A percentile compares a stretch with the other conserved stretches of the same genome.
Conservation (phyloP, 768 basidiomycete genomes). For the Panellus pusillus region DNA sequence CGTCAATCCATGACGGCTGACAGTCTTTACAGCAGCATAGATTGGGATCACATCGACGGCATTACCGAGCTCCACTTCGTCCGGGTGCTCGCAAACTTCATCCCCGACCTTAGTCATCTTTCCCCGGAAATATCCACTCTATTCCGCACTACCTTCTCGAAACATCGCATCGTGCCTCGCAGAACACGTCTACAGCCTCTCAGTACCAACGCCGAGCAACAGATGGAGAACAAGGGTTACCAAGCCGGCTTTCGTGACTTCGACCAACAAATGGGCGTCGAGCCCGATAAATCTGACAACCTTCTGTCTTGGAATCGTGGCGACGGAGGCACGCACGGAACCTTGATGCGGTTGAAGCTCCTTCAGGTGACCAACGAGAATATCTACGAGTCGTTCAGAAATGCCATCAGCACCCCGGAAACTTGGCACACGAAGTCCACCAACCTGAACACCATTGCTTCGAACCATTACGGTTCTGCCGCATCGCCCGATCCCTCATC, state of each 20-base stretch:
- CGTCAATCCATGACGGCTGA: background rate
- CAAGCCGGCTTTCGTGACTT: background rate
- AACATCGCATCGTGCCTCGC: background rate
- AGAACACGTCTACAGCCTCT: background rate
- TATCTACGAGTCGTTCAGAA: conserved; percentile 16
- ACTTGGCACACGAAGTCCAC: conserved; percentile 23
- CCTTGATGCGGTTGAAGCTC: background rate
- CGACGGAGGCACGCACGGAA: background rate
- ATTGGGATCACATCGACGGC: background rate
- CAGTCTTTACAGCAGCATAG: background rate
- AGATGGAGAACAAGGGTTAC: background rate
- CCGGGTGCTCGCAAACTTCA: background rate
- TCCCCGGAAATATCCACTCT: background rate
- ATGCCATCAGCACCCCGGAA: conserved; percentile 19
- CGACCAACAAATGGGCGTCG: background rate
- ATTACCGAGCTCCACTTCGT: background rate
- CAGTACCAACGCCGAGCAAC: background rate
- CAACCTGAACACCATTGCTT: conserved; percentile 19
- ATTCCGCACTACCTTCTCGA: background rate
- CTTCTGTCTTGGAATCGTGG: too few species aligned
- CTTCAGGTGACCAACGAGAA: too few species aligned
- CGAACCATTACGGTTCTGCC: too few species aligned
- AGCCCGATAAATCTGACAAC: too few species aligned
- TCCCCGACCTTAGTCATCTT: background rate
- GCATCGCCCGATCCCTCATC: too few species aligned